Conservation (phyloP, 2,329 filamentous ascomycete species). For the Bisporella sp. region DNA sequence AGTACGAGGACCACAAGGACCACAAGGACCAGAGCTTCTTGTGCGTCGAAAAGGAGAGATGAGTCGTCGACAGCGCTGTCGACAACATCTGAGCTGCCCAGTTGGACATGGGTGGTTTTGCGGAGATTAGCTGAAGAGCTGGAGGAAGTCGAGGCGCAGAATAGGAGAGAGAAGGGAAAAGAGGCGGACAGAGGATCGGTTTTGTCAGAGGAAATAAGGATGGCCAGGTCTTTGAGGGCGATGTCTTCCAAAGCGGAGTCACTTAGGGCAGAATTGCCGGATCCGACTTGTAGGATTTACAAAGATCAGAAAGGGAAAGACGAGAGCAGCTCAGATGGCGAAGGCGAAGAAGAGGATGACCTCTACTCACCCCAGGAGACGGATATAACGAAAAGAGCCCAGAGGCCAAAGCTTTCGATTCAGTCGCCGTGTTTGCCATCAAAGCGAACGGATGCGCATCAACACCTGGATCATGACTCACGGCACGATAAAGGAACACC, state of each 20-base stretch:
- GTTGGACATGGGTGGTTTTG: not conserved
- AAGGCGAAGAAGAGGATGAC: too few species aligned
- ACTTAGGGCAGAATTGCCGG: not conserved
- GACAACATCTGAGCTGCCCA: not conserved
- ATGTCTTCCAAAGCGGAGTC: not conserved
- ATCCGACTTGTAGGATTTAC: too few species aligned
- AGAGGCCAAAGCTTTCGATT: too few species aligned
- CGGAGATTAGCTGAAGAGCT: not conserved
- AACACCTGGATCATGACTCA: too few species aligned
- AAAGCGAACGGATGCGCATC: too few species aligned
- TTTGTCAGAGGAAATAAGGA: not conserved
- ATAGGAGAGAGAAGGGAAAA: too few species aligned
- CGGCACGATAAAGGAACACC: too few species aligned
- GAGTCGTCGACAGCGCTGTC: not conserved
- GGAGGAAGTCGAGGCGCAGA: not conserved
- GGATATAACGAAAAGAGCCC: too few species aligned
- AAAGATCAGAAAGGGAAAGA: too few species aligned
- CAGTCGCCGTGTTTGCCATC: too few species aligned
- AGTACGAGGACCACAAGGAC: not conserved
- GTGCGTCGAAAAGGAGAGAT: not conserved
- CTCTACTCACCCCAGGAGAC: too few species aligned
- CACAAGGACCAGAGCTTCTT: not conserved
- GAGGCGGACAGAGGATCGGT: not conserved
- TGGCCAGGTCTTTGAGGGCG: not conserved
- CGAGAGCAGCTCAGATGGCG: too few species aligned